phyloP scores from a whole-genome alignment of 306 rosid genomes.

The Fragaria iinumae region DNA sequence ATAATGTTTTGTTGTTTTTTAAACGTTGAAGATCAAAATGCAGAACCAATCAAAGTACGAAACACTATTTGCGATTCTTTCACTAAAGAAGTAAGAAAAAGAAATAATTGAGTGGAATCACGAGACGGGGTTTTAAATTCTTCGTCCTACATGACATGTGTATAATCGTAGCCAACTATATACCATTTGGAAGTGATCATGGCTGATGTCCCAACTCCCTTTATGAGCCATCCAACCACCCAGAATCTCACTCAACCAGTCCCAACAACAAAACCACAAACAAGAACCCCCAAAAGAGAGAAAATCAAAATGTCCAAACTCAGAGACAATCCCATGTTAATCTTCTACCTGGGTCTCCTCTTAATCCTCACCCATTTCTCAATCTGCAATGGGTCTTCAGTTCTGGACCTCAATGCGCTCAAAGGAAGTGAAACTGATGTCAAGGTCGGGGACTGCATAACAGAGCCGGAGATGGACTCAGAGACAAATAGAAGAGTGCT shows the following conservation, averaged over 20 bases:
- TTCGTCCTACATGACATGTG: neutral
- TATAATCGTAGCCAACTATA: neutral
- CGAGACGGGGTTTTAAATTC: neutral
- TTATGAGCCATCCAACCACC: conserved; percentile 45
- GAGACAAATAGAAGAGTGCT: conserved; percentile 71
- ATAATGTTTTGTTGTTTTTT: too few species aligned
- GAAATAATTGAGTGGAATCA: neutral
- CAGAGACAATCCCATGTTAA: conserved; percentile 34
- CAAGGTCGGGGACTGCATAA: conserved; percentile 53
- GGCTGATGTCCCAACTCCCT: conserved; percentile 18
- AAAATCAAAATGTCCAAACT: conserved; percentile 41
- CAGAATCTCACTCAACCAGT: conserved; percentile 27
- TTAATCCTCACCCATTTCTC: conserved; percentile 43
- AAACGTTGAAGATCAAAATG: too few species aligned
- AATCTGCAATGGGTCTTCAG: conserved; percentile 41
- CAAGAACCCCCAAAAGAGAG: conserved; percentile 17
- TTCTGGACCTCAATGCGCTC: conserved; percentile 52
- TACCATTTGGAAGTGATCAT: neutral
- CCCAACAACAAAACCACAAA: conserved; percentile 16
- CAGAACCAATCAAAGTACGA: too few species aligned
- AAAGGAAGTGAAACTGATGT: conserved; percentile 37
- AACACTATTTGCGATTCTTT: too few species aligned
- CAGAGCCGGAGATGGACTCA: conserved; percentile 59
- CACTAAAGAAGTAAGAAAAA: too few species aligned
- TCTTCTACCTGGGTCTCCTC: conserved; percentile 37